Base-by-base conservation (phyloP, 495 filamentous ascomycete genomes). In the Aspergillus kassunensis region DNA sequence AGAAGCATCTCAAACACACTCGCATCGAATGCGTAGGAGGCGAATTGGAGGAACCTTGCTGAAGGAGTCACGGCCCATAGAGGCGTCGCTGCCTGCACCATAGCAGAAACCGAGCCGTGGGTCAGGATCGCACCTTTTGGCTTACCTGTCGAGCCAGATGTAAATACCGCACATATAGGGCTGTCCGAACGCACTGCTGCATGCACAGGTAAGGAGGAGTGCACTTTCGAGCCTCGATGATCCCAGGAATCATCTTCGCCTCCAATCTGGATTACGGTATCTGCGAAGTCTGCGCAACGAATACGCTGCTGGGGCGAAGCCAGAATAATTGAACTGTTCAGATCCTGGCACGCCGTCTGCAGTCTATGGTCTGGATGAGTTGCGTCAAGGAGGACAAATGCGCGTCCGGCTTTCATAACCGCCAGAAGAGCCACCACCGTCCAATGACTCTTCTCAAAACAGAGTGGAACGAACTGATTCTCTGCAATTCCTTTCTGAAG, bases 361-460 rank as follows among this genome's bases (percentile, higher is more conserved):
- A 53, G 25, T 79, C 54, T 19, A 77, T 64, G 4, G 67, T 66
- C 34, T 68, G 65, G 2, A 8, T 73, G 63, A 0, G 61, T 45
- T 4, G 69, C 63, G 52, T 82, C 78, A 8, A 84, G 55, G 0
- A 62, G 61, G 10, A 76, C 63, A 56, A 70, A 74, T 0, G 68
- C 73, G 9, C 65, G 71, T 1, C 78, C 79, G 10, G 76, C 72
- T 45, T 77, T 76, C 15, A 78, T 36, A 4, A 79, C 64, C 0
- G 59, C 72, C 2, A 76, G 54, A 31, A 72, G 59, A 7, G 71
- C 59, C 15, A 79, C 58, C 0, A 65, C 33, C 0, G 64, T 61
- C 62, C 64, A 72, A 0, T 50, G 54, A 0, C 70, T 71, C 52
- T 75, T 76, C 16, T 77, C 71, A 12, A 77, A 70, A 40, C 62